Evolutionary conservation across 2,329 filamentous ascomycete genomes (phyloP).

Genomic region (Fusarium verticillioides): DNA sequence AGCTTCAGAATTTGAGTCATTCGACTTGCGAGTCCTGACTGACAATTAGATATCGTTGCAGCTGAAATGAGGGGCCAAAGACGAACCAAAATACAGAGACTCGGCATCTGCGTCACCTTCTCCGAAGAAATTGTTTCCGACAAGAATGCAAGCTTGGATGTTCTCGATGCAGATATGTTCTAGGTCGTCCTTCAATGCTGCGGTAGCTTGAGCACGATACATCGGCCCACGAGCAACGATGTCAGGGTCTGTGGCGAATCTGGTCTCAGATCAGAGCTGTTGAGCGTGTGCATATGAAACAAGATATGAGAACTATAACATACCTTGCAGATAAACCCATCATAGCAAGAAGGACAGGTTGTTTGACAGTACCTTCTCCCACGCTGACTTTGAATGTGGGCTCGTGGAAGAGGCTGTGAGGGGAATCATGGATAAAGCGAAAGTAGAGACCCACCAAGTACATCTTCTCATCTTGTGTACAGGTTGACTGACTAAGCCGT

Average conservation of each 20-base stretch:
- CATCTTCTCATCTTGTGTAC: neutral
- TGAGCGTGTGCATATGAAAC: neutral
- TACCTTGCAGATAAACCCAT: conserved; percentile 40
- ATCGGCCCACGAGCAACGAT: conserved; percentile 28
- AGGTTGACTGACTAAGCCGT: neutral
- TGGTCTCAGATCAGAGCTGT: neutral
- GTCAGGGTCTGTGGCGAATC: conserved; percentile 23
- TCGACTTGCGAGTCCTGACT: conserved; percentile 44
- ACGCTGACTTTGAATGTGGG: conserved; percentile 31
- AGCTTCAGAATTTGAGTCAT: conserved; percentile 50
- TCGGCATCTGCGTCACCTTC: conserved; percentile 47
- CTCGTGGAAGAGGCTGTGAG: conserved; percentile 40
- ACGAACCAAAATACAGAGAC: conserved; percentile 49
- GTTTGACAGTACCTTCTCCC: neutral
- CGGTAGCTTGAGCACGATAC: conserved; percentile 30
- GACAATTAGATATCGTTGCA: neutral
- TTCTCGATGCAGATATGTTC: conserved; percentile 49
- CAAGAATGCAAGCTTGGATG: conserved; percentile 48
- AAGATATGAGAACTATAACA: rapidly evolving
- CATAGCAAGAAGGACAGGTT: conserved; percentile 37
- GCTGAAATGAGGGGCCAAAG: rapidly evolving
- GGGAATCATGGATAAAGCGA: conserved; percentile 35
- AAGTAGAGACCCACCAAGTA: conserved; percentile 39
- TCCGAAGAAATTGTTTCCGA: conserved; percentile 47
- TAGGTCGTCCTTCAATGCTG: conserved; percentile 45